These are phyloP conservation scores for Batrachochytrium dendrobatidis DNA, from an alignment of 371 early-diverging fungal species.

Conservation along the genomic window DNA sequence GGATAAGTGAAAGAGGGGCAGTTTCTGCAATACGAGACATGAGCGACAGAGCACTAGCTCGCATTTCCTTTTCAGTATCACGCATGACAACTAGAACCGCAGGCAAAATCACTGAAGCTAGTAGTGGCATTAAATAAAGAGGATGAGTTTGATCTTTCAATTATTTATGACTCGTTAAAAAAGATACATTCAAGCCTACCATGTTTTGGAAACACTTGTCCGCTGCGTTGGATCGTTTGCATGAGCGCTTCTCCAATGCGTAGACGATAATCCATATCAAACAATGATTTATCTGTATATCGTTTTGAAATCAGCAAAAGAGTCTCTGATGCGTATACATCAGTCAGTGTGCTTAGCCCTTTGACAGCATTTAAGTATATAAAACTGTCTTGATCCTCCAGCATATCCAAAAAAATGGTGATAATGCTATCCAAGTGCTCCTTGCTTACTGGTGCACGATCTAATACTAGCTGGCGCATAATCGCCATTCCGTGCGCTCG, in stretches of 20 bases:
- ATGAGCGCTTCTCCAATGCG: conserved; percentile 82
- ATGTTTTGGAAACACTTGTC: conserved; percentile 70
- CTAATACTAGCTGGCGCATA: conserved; percentile 68
- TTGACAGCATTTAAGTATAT: conserved; percentile 85
- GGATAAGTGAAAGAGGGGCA: conserved; percentile 59
- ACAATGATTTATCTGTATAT: conserved; percentile 46
- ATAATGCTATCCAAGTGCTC: conserved; percentile 56
- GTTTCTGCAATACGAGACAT: conserved; percentile 66
- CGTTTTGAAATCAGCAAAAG: conserved; percentile 55
- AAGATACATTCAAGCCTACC: conserved; percentile 30
- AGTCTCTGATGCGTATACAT: conserved; percentile 63
- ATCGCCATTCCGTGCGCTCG: conserved; percentile 79
- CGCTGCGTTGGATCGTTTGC: conserved; percentile 74
- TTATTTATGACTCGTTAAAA: too few species aligned
- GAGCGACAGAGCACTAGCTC: conserved; percentile 64
- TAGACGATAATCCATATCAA: conserved; percentile 63
- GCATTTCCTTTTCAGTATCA: conserved; percentile 22
- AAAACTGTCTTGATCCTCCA: conserved; percentile 73
- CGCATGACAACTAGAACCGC: conserved; percentile 59
- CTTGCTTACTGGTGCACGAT: conserved; percentile 47
- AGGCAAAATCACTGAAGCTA: conserved; percentile 55
- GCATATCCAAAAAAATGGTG: conserved; percentile 65
- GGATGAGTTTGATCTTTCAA: background rate
- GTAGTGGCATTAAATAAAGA: background rate
- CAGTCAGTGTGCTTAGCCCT: conserved; percentile 71